phyloP scores from a whole-genome alignment of 163 green algal species.

The Scenedesmus sp. region DNA sequence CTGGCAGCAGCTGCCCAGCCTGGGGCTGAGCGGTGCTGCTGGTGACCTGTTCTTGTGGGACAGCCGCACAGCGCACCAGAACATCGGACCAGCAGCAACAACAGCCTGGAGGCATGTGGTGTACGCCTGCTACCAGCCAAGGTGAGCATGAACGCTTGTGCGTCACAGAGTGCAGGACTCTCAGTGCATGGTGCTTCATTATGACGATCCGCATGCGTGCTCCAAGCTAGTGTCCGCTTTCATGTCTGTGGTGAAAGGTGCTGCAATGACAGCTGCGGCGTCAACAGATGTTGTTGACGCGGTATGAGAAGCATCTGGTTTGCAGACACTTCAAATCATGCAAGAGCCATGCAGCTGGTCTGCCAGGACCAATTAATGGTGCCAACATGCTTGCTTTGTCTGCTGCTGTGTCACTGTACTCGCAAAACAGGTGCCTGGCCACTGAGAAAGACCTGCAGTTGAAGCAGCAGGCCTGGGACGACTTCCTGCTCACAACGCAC shows the following conservation, averaged over 20 bases:
- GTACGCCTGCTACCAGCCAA: constrained; percentile 24
- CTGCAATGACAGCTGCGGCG: too few relatives aligned
- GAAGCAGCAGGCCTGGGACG: constrained; percentile 18
- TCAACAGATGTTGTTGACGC: too few relatives aligned
- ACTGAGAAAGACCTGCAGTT: not conserved
- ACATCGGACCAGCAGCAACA: constrained; percentile 23
- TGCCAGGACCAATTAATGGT: not conserved
- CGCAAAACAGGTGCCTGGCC: not conserved
- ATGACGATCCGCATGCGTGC: too few relatives aligned
- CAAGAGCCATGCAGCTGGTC: too few relatives aligned
- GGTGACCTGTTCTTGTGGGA: constrained; percentile 26
- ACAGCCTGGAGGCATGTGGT: constrained; percentile 15
- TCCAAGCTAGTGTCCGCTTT: too few relatives aligned
- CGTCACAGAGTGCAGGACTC: too few relatives aligned
- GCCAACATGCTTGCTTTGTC: not conserved
- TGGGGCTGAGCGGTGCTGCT: not conserved
- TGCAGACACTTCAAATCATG: too few relatives aligned
- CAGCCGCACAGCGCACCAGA: constrained; percentile 25
- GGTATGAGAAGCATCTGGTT: too few relatives aligned
- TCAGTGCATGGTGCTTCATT: too few relatives aligned
- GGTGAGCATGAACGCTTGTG: not conserved
- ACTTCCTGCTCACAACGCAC: constrained; percentile 5
- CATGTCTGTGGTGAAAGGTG: too few relatives aligned
- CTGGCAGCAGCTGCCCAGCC: not conserved
- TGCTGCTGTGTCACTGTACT: not conserved